Evolutionary conservation across 2,329 filamentous ascomycete species (phyloP), one percentile per base, ranked within the genome.

Genomic region (Xylariaceae sp.): DNA sequence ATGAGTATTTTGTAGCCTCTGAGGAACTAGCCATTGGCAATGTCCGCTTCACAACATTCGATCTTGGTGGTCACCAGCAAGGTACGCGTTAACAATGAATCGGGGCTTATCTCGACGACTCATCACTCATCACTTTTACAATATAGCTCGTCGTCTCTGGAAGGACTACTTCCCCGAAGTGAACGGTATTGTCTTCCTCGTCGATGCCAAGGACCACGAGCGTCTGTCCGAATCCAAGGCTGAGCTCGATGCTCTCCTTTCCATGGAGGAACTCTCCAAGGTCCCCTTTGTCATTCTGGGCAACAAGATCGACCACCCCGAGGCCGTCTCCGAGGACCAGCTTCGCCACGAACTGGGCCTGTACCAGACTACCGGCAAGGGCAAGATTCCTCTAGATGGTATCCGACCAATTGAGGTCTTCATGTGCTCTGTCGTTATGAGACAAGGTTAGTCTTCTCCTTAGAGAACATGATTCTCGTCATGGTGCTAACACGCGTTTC

Each of bases 301-400:
- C 70, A 99, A 99, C 86, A 99, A 99, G 86, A 99, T 99, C 76
- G 94, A 99, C 76, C 92, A 97, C 80, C 92, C 92, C 56, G 89
- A 95, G 69, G 94, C 94, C 64, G 88, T 97, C 57, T 93, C 89
- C 66, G 94, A 99, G 82, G 93, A 97, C 71, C 91, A 97, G 80
- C 84, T 97, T 72, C 86, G 94, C 76, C 88, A 93, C 74, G 89
- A 92, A 75, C 82, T 99, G 60, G 94, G 94, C 64, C 78, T 99
- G 71, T 97, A 95, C 79, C 93, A 97, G 78, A 96, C 92, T 58
- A 96, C 91, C 62, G 92, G 92, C 71, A 96, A 97, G 84, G 92
- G 92, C 77, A 96, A 95, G 83, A 88, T 95, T 64, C 90, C 88
- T 65, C 82, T 94, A 67, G 92, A 96, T 80, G 91, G 91, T 39